phyloP scores from a whole-genome alignment of 2,329 filamentous ascomycete species.

The Diaporthe vexans region DNA sequence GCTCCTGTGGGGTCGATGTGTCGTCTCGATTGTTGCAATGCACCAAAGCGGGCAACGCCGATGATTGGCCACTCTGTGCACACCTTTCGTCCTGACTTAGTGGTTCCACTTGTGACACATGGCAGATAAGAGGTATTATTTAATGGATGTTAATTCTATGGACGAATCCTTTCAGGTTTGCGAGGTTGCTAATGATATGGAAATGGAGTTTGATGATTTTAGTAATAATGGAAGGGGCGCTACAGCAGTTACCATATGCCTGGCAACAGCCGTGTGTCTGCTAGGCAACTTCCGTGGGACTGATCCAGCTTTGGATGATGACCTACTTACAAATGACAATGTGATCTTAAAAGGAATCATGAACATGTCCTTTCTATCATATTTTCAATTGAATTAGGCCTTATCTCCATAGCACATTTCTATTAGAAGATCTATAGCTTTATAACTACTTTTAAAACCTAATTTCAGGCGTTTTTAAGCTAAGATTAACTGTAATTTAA shows the following conservation, averaged over 20 bases:
- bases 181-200: not conserved
- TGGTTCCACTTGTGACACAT: conserved; percentile 6
- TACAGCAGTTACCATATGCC: not conserved
- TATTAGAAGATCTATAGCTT: not conserved
- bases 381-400: not conserved
- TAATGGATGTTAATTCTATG: not conserved
- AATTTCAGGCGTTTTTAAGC: too few relatives aligned
- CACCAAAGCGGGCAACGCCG: conserved; percentile 28
- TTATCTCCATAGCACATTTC: fast-evolving
- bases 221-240: not conserved
- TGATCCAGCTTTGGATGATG: not conserved
- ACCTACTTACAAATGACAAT: not conserved
- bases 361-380: not conserved
- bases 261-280: not conserved
- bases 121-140: not conserved
- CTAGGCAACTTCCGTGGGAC: not conserved
- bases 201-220: not conserved
- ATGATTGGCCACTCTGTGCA: conserved; percentile 16
- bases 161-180: not conserved
- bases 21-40: conserved; percentile 33
- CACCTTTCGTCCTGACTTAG: not conserved
- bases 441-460: too few relatives aligned
- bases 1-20: not conserved
- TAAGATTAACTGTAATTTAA: too few relatives aligned
- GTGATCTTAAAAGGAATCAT: not conserved